Evolutionary conservation across 2,329 filamentous ascomycete genomes (phyloP).

Genomic region (Dactylellina leptospora): DNA sequence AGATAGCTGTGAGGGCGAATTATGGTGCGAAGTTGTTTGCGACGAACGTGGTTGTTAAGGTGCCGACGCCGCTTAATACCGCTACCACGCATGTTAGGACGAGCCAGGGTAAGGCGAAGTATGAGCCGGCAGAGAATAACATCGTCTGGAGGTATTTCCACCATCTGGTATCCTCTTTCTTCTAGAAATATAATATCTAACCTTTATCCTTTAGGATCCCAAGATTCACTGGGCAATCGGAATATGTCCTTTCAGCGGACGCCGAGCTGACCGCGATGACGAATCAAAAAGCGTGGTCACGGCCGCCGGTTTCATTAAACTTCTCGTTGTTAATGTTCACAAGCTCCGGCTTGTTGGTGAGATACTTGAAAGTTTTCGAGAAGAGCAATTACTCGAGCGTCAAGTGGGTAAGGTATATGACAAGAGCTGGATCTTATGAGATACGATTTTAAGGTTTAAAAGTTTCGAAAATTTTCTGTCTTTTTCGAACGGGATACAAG

Average conservation of each 20-base stretch:
- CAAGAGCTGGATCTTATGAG: constrained; percentile 94
- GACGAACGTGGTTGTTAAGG: constrained; percentile 92
- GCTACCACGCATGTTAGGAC: constrained; percentile 91
- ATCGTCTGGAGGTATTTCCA: constrained; percentile 83
- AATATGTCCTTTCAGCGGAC: constrained; percentile 93
- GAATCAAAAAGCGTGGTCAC: constrained; percentile 95
- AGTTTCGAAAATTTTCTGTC: background rate
- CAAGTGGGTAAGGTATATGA: constrained; percentile 99
- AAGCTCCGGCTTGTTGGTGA: constrained; percentile 86
- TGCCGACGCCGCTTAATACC: constrained; percentile 95
- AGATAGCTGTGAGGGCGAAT: constrained; percentile 95
- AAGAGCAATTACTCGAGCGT: constrained; percentile 99
- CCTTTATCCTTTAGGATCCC: constrained; percentile 68
- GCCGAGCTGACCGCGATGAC: constrained; percentile 96
- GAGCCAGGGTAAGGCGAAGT: constrained; percentile 96
- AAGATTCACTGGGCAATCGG: constrained; percentile 96
- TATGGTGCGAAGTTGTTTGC: constrained; percentile 96
- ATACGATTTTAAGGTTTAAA: constrained; percentile 73
- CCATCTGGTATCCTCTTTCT: background rate
- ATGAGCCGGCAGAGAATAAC: constrained; percentile 96
- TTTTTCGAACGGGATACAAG: constrained; percentile 1
- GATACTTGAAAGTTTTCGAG: constrained; percentile 98
- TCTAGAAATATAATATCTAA: background rate
- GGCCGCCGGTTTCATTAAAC: constrained; percentile 87
- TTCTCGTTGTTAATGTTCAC: constrained; percentile 99